Conservation (phyloP, 164 flowering plant species). For the Litsea cubeba region DNA sequence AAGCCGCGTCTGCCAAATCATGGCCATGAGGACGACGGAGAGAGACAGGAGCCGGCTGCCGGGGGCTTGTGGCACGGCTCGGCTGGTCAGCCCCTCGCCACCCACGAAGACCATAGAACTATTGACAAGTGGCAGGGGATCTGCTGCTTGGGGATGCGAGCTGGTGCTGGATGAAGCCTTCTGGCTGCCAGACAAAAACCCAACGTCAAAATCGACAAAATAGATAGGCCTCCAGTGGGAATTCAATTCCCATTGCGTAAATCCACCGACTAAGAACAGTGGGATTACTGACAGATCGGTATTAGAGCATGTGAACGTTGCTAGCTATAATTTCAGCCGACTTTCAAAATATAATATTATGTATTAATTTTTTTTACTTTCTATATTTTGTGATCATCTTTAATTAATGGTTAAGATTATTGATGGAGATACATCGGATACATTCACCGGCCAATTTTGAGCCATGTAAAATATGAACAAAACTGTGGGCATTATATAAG, state of each 20-base stretch:
- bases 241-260: too few species aligned
- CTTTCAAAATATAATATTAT: background rate
- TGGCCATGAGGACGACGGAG: conserved; percentile 23
- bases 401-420: too few species aligned
- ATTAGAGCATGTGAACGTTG: background rate
- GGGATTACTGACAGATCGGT: background rate
- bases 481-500: too few species aligned
- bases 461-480: too few species aligned
- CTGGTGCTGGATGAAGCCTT: conserved; percentile 45
- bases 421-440: too few species aligned
- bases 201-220: background rate
- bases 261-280: background rate
- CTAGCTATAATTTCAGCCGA: background rate
- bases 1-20: background rate
- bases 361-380: too few species aligned
- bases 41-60: conserved; percentile 5
- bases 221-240: background rate
- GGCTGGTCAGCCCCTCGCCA: conserved; percentile 21
- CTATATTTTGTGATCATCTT: too few species aligned
- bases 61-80: conserved; percentile 22
- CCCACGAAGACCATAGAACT: conserved; percentile 60
- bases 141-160: conserved; percentile 21
- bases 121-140: conserved; percentile 22
- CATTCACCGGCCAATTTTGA: too few species aligned
- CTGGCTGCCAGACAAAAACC: conserved; percentile 42